phyloP scores from a whole-genome alignment of 2,329 filamentous ascomycete genomes.

The Verruconis gallopava region DNA sequence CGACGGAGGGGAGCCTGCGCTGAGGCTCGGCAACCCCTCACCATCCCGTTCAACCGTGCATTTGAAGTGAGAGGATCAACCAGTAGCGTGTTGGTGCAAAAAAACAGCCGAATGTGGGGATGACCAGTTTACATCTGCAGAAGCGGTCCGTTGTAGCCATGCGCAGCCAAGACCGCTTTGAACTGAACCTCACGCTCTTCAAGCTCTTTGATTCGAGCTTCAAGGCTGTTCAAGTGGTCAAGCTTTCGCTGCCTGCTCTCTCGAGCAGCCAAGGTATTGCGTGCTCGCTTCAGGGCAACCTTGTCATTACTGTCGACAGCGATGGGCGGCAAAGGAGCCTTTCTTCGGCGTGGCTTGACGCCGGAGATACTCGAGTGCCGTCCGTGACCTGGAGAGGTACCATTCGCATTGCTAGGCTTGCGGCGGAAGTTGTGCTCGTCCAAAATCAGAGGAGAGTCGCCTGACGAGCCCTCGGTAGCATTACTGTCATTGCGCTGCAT shows the following conservation, averaged over 20 bases:
- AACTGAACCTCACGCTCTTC: slow-evolving; percentile 36
- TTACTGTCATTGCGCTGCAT: slow-evolving; percentile 31
- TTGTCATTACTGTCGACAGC: slow-evolving; percentile 61
- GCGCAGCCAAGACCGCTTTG: slow-evolving; percentile 22
- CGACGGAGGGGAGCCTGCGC: slow-evolving; percentile 18
- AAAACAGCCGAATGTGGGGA: too few relatives aligned
- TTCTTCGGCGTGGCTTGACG: slow-evolving; percentile 58
- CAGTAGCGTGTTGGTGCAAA: slow-evolving; percentile 12
- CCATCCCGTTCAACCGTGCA: slow-evolving; percentile 17
- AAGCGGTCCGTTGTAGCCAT: slow-evolving; percentile 9
- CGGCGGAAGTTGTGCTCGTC: slow-evolving; percentile 23
- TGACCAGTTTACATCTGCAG: slow-evolving; percentile 14
- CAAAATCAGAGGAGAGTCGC: slow-evolving; percentile 23
- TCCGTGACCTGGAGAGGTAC: slow-evolving; percentile 26
- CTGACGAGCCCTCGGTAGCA: slow-evolving; percentile 17
- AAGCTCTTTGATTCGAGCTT: slow-evolving; percentile 58
- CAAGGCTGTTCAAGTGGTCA: slow-evolving; percentile 59
- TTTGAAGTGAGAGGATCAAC: slow-evolving; percentile 14
- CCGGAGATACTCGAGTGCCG: slow-evolving; percentile 59
- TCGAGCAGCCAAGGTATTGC: slow-evolving; percentile 85
- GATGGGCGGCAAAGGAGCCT: slow-evolving; percentile 71
- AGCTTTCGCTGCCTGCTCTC: slow-evolving; percentile 86
- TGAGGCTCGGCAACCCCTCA: slow-evolving; percentile 24
- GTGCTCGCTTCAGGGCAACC: slow-evolving; percentile 80
- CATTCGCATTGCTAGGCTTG: slow-evolving; percentile 29